Evolutionary conservation across 2,329 filamentous ascomycete genomes (phyloP).

Genomic region (Epichloe bromicola): DNA sequence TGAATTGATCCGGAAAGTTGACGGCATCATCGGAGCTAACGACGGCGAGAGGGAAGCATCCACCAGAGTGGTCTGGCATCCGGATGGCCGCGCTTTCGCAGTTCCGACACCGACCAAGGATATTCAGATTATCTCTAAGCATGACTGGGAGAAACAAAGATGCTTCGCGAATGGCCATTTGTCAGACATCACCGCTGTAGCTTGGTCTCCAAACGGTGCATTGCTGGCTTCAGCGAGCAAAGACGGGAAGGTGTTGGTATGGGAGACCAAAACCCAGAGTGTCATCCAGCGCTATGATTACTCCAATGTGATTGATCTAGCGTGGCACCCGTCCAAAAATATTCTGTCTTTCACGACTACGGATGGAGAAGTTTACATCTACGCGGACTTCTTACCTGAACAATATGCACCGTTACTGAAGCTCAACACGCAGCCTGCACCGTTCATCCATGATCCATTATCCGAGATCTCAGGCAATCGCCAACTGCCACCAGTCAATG

Average conservation of each 20-base stretch:
- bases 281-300: conserved; percentile 69
- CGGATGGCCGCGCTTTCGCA: conserved; percentile 83
- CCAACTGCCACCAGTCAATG: conserved; percentile 38
- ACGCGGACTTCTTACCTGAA: conserved; percentile 53
- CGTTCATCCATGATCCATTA: conserved; percentile 72
- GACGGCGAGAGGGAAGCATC: conserved; percentile 64
- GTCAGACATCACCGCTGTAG: conserved; percentile 71
- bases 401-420: conserved; percentile 45
- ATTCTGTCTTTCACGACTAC: conserved; percentile 83
- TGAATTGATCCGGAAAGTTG: conserved; percentile 68
- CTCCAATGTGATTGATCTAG: conserved; percentile 69
- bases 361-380: conserved; percentile 87
- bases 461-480: conserved; percentile 56
- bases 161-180: conserved; percentile 68
- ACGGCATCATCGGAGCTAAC: conserved; percentile 68
- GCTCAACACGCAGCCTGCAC: conserved; percentile 56
- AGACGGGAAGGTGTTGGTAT: conserved; percentile 61
- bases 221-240: conserved; percentile 61
- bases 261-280: conserved; percentile 82
- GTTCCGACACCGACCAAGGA: conserved; percentile 71
- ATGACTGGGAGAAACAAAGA: conserved; percentile 80
- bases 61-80: conserved; percentile 75
- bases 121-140: conserved; percentile 75
- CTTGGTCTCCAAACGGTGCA: conserved; percentile 92
- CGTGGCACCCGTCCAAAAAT: conserved; percentile 86